These are phyloP conservation scores for Jackrogersella minutella DNA, from an alignment of 495 filamentous ascomycete genomes.

Conservation along the genomic window DNA sequence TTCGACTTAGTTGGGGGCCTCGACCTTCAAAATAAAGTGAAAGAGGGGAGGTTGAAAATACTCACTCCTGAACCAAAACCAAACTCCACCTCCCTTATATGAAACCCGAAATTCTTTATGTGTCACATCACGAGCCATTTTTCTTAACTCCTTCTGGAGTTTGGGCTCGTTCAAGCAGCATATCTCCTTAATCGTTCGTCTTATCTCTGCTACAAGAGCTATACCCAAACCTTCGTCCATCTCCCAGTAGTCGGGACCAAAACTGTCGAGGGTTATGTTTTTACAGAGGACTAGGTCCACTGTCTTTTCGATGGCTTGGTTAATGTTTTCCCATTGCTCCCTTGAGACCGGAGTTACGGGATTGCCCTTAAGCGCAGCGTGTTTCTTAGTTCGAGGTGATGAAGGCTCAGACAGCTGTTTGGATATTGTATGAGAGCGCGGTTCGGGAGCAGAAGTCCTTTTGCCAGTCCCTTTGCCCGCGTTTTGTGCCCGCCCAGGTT, in stretches of 20 bases:
- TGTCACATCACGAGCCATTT: conserved; percentile 11
- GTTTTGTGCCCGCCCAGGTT: neutral
- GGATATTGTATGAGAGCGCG: neutral
- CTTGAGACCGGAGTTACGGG: neutral
- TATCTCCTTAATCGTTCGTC: conserved; percentile 8
- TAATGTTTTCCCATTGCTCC: conserved; percentile 23
- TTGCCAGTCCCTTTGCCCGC: neutral
- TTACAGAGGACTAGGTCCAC: conserved; percentile 11
- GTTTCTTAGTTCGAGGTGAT: conserved; percentile 6
- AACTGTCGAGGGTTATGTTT: conserved; percentile 12
- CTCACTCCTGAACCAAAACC: conserved; percentile 25
- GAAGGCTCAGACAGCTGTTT: neutral
- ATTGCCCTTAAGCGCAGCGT: conserved; percentile 10
- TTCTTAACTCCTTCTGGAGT: conserved; percentile 10
- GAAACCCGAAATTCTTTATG: conserved; percentile 13
- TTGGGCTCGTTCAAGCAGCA: conserved; percentile 13
- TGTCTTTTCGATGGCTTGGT: conserved; percentile 28
- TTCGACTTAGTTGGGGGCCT: neutral
- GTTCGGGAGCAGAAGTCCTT: neutral
- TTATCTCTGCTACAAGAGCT: conserved; percentile 23
- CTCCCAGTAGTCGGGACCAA: conserved; percentile 22
- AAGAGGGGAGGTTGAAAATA: neutral
- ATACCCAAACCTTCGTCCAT: conserved; percentile 22
- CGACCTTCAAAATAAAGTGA: neutral
- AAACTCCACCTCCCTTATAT: conserved; percentile 10